phyloP scores from a whole-genome alignment of 768 basidiomycete species.

The Mycena chlorophos region DNA sequence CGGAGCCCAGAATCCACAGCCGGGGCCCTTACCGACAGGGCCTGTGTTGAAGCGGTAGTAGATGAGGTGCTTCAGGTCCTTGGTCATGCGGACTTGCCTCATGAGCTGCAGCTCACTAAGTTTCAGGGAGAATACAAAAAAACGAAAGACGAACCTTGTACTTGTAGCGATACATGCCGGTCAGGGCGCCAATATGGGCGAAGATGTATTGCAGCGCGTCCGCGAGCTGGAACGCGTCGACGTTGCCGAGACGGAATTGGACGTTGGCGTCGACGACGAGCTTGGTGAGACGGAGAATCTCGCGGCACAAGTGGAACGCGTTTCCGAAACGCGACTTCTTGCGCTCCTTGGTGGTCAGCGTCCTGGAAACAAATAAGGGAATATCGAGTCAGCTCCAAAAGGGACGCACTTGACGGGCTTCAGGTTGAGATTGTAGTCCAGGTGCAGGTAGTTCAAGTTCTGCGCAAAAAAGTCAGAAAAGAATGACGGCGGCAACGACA shows the following conservation, averaged over 20 bases:
- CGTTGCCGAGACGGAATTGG: constrained; percentile 96
- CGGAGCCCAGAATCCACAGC: constrained; percentile 99
- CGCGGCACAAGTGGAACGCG: constrained; percentile 96
- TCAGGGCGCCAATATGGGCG: constrained; percentile 94
- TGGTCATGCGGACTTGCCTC: constrained; percentile 99
- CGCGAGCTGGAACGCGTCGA: constrained; percentile 98
- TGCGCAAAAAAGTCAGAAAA: constrained; percentile 28
- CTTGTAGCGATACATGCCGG: constrained; percentile 99
- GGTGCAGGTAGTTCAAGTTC: constrained; percentile 91
- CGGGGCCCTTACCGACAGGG: constrained; percentile 98
- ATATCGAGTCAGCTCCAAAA: neutral
- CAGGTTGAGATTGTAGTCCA: constrained; percentile 98
- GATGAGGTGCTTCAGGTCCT: constrained; percentile 97
- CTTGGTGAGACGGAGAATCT: constrained; percentile 96
- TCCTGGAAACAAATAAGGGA: constrained; percentile 50
- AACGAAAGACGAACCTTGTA: constrained; percentile 70
- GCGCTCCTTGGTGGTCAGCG: constrained; percentile 97
- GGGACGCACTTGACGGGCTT: constrained; percentile 81
- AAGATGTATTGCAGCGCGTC: constrained; percentile 99
- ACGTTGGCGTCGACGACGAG: constrained; percentile 99
- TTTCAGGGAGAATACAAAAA: neutral
- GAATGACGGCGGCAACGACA: neutral
- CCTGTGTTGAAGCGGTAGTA: constrained; percentile 99
- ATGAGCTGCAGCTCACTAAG: constrained; percentile 61
- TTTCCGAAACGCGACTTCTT: constrained; percentile 99